Evolutionary conservation across 176 grass and related monocot genomes (phyloP).

Genomic region (Phragmites australis): DNA sequence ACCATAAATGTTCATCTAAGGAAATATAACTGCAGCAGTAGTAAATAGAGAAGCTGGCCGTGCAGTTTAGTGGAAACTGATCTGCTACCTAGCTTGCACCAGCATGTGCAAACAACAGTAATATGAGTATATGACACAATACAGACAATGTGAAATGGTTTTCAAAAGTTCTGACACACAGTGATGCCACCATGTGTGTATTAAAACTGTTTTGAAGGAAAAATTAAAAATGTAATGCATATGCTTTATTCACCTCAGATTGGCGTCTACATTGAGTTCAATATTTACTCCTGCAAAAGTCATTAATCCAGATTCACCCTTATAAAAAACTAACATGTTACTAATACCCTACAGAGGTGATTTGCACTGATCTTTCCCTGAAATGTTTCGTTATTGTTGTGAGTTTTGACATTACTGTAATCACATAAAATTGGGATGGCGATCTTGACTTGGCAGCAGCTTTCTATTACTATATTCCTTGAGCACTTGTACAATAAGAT

Average conservation of each 20-base stretch:
- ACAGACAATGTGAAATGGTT: neutral
- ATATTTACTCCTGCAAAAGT: neutral
- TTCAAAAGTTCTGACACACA: neutral
- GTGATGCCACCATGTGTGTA: neutral
- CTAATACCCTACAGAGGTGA: neutral
- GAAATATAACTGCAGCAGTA: conserved; percentile 20
- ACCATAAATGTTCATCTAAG: neutral
- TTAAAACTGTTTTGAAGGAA: conserved; percentile 3
- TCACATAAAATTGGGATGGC: neutral
- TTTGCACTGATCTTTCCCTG: neutral
- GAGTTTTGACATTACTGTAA: neutral
- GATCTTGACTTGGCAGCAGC: neutral
- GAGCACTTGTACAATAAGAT: neutral
- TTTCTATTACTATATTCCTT: neutral
- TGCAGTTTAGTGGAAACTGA: neutral
- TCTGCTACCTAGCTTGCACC: neutral
- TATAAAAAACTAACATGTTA: conserved; percentile 10
- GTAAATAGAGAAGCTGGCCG: neutral
- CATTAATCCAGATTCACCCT: neutral
- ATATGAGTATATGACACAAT: neutral
- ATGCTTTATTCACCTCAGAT: conserved; percentile 1
- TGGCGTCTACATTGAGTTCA: neutral
- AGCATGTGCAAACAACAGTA: neutral
- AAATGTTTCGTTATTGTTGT: neutral
- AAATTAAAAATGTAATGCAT: conserved; percentile 3